Percentiles rank a stretch among this genome's conserved stretches.
These are phyloP conservation scores for Boletus huronensis DNA, from an alignment of 768 basidiomycete genomes.

Conservation along the genomic window DNA sequence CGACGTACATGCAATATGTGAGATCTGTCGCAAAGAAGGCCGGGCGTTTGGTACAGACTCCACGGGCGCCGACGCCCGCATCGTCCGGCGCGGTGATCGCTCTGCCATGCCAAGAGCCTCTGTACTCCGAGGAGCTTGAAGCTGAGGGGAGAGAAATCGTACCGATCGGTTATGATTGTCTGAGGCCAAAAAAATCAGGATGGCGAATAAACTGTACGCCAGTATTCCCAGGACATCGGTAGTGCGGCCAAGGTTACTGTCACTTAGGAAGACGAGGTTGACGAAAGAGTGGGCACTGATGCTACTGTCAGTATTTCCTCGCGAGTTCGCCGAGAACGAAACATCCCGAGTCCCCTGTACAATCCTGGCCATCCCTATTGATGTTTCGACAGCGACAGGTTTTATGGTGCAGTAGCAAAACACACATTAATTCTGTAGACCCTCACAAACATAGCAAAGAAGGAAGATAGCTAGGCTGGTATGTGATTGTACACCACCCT, in stretches of 20 bases:
- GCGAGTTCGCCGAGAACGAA: not conserved
- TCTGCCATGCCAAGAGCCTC: constrained; percentile 35
- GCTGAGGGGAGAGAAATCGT: constrained; percentile 14
- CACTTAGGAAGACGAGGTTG: constrained; percentile 33
- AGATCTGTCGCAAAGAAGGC: constrained; percentile 41
- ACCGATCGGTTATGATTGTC: constrained; percentile 76
- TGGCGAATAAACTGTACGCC: constrained; percentile 58
- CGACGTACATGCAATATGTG: constrained; percentile 43
- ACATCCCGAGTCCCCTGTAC: constrained; percentile 75
- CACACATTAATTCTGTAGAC: too few relatives aligned
- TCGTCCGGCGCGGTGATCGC: constrained; percentile 81
- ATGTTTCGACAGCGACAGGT: not conserved
- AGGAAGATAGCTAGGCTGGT: too few relatives aligned
- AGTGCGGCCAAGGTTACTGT: too few relatives aligned
- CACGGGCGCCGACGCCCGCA: constrained; percentile 71
- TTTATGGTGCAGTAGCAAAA: too few relatives aligned
- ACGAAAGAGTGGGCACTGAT: constrained; percentile 46
- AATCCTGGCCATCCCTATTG: constrained; percentile 64
- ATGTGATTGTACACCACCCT: too few relatives aligned
- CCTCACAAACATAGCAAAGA: too few relatives aligned
- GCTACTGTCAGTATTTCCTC: constrained; percentile 40
- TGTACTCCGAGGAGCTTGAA: not conserved
- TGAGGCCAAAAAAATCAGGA: constrained; percentile 66
- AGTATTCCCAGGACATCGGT: constrained; percentile 55
- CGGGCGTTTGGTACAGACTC: constrained; percentile 77